Base-by-base conservation (phyloP, 2,329 filamentous ascomycete species). In the Fusarium sororula region DNA sequence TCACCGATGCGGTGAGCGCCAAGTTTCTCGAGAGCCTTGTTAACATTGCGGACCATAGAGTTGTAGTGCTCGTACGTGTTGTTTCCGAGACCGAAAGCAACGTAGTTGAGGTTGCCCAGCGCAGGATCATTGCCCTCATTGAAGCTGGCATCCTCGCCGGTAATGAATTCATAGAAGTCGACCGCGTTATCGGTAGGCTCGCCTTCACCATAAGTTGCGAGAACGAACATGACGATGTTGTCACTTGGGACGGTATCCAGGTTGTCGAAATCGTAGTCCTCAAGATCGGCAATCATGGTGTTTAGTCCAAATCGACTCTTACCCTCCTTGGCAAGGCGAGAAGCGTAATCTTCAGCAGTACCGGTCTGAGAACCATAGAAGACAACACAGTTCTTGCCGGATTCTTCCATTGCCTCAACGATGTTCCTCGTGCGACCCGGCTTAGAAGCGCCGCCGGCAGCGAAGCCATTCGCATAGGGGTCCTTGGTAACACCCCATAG, bases 41-140 rank as follows among this genome's bases (percentile, higher is more conserved):
- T 91, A 66, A 98, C 92, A 73, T 96, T 94, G 82, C 96, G 94
- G 69, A 99, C 95, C 94, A 99, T 98, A 59, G 93, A 93, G 86
- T 99, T 99, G 89, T 98, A 99, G 87, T 99, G 96, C 82, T 99
- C 96, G 82, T 99, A 99, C 35, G 96, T 98, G 87, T 98, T 99
- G 88, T 99, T 99, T 76, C 96, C 96, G 44, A 99, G 91, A 80
- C 96, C 96, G 79, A 99, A 99, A 65, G 95, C 90, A 80, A 99
- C 95, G 81, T 95, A 99, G 83, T 95, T 96, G 81, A 99, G 89
- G 79, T 94, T 95, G 58, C 85, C 87, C 62, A 99, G 90, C 56
- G 96, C 90, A 71, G 92, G 89, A 28, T 96, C 93, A 51, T 83
- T 84, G 78, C 91, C 90, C 80, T 95, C 90, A 76, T 93, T 93